phyloP scores from a whole-genome alignment of 768 basidiomycete species.

The Coprinopsis marcescibilis region DNA sequence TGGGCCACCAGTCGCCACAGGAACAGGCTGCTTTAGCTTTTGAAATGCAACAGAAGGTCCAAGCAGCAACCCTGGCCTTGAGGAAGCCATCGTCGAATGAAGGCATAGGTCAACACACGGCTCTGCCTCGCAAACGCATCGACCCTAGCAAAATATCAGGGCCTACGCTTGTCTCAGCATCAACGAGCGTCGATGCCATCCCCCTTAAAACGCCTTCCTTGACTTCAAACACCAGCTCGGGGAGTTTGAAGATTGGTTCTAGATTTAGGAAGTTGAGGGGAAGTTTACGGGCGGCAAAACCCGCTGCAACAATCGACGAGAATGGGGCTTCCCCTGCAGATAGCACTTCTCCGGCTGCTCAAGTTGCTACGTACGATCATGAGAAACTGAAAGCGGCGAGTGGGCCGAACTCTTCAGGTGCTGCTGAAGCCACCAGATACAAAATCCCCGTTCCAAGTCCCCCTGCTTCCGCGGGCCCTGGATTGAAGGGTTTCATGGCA shows the following conservation, averaged over 20 bases:
- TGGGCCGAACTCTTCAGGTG: conserved; percentile 31
- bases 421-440: conserved; percentile 47
- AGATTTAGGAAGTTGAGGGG: conserved; percentile 70
- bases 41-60: conserved; percentile 63
- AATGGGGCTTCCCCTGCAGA: conserved; percentile 39
- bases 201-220: conserved; percentile 51
- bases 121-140: conserved; percentile 52
- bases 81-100: conserved; percentile 31
- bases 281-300: conserved; percentile 54
- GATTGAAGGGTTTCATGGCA: conserved; percentile 76
- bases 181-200: conserved; percentile 62
- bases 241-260: conserved; percentile 58
- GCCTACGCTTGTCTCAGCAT: conserved; percentile 60
- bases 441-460: conserved; percentile 55
- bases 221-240: conserved; percentile 36
- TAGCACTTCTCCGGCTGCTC: conserved; percentile 28
- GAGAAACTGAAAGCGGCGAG: conserved; percentile 31
- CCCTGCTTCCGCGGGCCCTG: conserved; percentile 68
- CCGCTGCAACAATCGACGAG: conserved; percentile 42
- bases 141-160: conserved; percentile 60
- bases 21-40: conserved; percentile 52
- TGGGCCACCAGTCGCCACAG: conserved; percentile 33
- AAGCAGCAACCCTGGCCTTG: conserved; percentile 60
- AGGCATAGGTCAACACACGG: conserved; percentile 30
- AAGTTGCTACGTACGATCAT: conserved; percentile 37